Evolutionary conservation across 306 rosid genomes (phyloP).

Genomic region (Hylodesmum podocarpum): DNA sequence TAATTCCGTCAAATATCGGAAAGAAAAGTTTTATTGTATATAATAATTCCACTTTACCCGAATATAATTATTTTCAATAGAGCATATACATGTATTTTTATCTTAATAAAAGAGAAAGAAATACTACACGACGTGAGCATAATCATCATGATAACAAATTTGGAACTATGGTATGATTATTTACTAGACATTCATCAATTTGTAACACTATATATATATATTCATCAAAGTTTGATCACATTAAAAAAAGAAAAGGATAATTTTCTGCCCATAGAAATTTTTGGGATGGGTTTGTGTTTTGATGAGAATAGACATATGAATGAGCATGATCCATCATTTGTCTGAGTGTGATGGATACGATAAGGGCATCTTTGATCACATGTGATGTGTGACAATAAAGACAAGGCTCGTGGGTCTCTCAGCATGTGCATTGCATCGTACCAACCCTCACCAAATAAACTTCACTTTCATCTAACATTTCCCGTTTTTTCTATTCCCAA

Average conservation of each 20-base stretch:
- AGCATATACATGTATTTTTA: too few species aligned
- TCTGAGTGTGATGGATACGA: neutral
- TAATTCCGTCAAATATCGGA: too few species aligned
- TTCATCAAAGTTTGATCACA: neutral
- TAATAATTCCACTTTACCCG: too few species aligned
- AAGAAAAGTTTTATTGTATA: too few species aligned
- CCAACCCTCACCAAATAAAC: neutral
- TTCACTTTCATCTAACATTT: neutral
- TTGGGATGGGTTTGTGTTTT: neutral
- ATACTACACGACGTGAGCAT: neutral
- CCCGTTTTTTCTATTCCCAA: conserved; percentile 1
- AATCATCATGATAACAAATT: neutral
- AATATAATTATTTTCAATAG: too few species aligned
- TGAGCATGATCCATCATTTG: neutral
- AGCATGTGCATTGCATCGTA: conserved; percentile 33
- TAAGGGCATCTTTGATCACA: conserved; percentile 34
- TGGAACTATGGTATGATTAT: neutral
- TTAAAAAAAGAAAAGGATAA: too few species aligned
- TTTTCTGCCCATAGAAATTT: neutral
- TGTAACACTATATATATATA: neutral
- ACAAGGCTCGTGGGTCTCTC: conserved; percentile 36
- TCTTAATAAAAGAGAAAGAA: too few species aligned
- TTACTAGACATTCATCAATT: neutral
- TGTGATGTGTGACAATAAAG: conserved; percentile 28
- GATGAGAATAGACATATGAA: neutral